A percentile compares a stretch with the other conserved stretches of the same genome.
These are phyloP conservation scores for Lactarius hengduanensis DNA, from an alignment of 768 basidiomycete species.

Conservation along the genomic window DNA sequence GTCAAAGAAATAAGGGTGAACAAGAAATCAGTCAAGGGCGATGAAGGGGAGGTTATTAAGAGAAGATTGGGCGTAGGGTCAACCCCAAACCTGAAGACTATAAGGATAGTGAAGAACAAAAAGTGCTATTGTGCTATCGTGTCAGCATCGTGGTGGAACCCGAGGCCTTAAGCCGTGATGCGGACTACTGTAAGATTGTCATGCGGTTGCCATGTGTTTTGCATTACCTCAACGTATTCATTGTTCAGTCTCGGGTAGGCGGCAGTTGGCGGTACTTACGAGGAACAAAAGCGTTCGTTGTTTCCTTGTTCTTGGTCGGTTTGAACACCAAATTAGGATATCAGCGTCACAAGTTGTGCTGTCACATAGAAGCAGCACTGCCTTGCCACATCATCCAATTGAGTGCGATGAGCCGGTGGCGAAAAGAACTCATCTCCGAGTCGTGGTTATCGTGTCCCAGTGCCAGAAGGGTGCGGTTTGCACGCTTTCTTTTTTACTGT, in stretches of 20 bases:
- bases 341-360: neutral
- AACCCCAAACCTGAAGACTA: neutral
- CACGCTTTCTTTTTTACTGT: too few relatives aligned
- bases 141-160: neutral
- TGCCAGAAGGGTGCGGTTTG: neutral
- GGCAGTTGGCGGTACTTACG: neutral
- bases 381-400: neutral
- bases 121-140: neutral
- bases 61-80: constrained; percentile 6
- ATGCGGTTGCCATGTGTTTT: constrained; percentile 17
- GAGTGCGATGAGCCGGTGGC: neutral
- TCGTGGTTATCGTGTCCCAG: neutral
- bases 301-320: neutral
- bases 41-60: neutral
- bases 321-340: too few relatives aligned
- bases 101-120: constrained; percentile 14
- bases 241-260: constrained; percentile 1
- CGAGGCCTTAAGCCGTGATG: neutral
- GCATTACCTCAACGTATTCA: neutral
- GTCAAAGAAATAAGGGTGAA: neutral
- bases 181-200: neutral
- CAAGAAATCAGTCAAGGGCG: neutral
- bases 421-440: neutral
- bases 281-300: constrained; percentile 11
- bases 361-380: neutral